A percentile compares a stretch with the other conserved stretches of the same genome.
Conservation (phyloP, 805 yeast species). For the Blastobotrys parvus region DNA sequence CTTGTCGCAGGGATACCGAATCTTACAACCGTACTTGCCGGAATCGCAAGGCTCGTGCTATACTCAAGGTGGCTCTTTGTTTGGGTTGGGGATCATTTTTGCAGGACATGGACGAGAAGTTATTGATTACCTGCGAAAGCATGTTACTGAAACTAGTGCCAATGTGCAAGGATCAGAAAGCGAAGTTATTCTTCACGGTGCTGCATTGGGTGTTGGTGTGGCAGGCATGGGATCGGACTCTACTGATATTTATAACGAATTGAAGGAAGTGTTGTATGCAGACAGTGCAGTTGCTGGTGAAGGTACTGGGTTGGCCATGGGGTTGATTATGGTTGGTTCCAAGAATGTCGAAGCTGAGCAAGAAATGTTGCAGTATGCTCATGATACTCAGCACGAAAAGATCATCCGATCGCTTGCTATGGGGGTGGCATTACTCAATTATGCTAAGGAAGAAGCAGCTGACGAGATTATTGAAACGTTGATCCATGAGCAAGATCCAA, state of each 20-base stretch:
- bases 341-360: conserved; percentile 58
- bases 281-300: conserved; percentile 94
- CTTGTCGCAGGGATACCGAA: conserved; percentile 77
- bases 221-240: conserved; percentile 92
- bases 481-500: conserved; percentile 66
- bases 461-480: conserved; percentile 58
- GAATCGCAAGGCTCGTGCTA: conserved; percentile 70
- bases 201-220: conserved; percentile 88
- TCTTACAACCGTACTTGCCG: conserved; percentile 86
- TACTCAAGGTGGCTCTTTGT: conserved; percentile 92
- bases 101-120: conserved; percentile 95
- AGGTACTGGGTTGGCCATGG: conserved; percentile 95
- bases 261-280: conserved; percentile 73
- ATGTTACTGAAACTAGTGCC: conserved; percentile 45
- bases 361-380: conserved; percentile 86
- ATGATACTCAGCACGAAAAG: conserved; percentile 92
- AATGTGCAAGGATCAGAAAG: conserved; percentile 42
- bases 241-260: conserved; percentile 64
- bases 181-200: conserved; percentile 90
- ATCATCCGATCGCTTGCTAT: conserved; percentile 89
- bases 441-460: conserved; percentile 78
- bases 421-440: conserved; percentile 79
- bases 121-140: conserved; percentile 59
- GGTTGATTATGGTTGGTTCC: conserved; percentile 89
- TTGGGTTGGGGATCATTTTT: conserved; percentile 85